Base-by-base conservation (phyloP, 1,139 yeast genomes). In the Debaryomycetaceae sp. region DNA sequence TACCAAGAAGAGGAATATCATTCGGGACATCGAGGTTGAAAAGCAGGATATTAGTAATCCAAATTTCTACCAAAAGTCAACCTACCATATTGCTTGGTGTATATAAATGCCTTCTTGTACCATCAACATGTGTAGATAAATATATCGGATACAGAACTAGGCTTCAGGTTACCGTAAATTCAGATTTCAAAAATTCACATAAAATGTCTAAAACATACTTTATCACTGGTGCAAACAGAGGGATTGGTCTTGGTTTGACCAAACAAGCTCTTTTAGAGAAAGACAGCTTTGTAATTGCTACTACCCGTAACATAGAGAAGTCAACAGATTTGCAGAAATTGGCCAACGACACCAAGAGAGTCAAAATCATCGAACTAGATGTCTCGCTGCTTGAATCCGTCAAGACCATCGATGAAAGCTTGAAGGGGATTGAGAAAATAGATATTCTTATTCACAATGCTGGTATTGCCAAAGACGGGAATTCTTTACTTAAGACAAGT, bases 151-250 rank as follows among this genome's bases (percentile, higher is more conserved):
- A n/a, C n/a, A n/a, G n/a, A n/a, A n/a, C n/a, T n/a, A n/a, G n/a
- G n/a, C n/a, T n/a, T n/a, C n/a, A n/a, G n/a, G n/a, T n/a, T n/a
- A n/a, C n/a, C n/a, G n/a, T n/a, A n/a, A n/a, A n/a, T n/a, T n/a
- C n/a, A n/a, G n/a, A n/a, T n/a, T n/a, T n/a, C n/a, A n/a, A n/a
- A n/a, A n/a, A n/a, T n/a, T n/a, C n/a, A n/a, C n/a, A n/a, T n/a
- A n/a, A n/a, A n/a, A n/a, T n/a, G n/a, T n/a, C n/a, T n/a, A n/a
- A n/a, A n/a, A n/a, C n/a, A n/a, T 52, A 50, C 38, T 52, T 56
- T 24, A 41, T 56, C 16, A 46, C 55, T 26, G 61, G 61, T 30
- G 58, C 47, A 8, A 55, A 52, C 43, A 47, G 58, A 43, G 61
- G 61, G 8, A 47, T 56, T 35, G 61, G 61, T 5, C 44, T 47